Evolutionary conservation across 202 grass and related monocot species (phyloP), one percentile per base, ranked within the genome.

Genomic region (Zoysia matrella): DNA sequence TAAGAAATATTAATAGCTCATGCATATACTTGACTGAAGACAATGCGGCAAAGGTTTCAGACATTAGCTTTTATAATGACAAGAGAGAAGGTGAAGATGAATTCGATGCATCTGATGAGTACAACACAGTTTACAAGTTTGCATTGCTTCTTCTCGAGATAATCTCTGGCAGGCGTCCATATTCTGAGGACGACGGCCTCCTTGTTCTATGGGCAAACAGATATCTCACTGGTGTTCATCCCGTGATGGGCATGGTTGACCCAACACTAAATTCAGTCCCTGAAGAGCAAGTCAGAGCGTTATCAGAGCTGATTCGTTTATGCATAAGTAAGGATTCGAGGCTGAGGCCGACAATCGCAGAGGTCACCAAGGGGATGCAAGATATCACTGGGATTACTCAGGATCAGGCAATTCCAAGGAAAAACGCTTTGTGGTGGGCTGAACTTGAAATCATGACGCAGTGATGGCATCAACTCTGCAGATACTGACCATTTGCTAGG

Each of bases 141-240:
- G 95, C 84, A 50, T 73, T 94, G 57, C 76, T 98, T 49, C 83
- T 94, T 76, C 88, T 98, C 36, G 95, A 98, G 76, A 93, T 67
- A 15, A 98, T 98, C 72, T 98, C 92, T 39, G 92, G 95, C 77
- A 86, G 92, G 86, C 84, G 85, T 67, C 90, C 92, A 15, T 98
- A 82, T 76, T 98, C 86, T 52, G 82, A 98, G 0, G 95, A 98
- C 11, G 60, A 91, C 0, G 90, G 90, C 39, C 88, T 94, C 42
- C 88, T 94, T 69, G 85, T 90, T 72, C 84, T 98, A 48, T 98
- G 92, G 90, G 90, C 92, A 8, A 91, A 69, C 12, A 91, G 92
- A 69, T 91, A 98, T 80, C 84, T 98, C 60, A 30, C 22, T 30
- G 22, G 22, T 30, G 22, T 30, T 30, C 22, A 30, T 30, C 22